Conservation (phyloP, 192 early-diverging fungal genomes). For the Thamnidium elegans region DNA sequence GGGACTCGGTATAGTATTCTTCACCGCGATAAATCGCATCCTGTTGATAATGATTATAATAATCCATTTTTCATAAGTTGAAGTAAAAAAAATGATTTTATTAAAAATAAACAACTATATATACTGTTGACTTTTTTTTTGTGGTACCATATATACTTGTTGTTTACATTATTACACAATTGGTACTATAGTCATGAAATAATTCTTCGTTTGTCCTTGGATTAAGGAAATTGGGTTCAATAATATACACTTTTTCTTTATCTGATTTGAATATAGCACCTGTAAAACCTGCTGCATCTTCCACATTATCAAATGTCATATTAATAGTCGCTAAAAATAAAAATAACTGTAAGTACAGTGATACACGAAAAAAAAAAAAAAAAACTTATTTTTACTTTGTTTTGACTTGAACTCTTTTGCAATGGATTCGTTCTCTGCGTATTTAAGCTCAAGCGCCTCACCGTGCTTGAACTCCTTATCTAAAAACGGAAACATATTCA, state of each 20-base stretch:
- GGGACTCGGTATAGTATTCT: not conserved
- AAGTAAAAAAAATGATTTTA: not conserved
- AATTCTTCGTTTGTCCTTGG: not conserved
- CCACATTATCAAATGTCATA: constrained; percentile 7
- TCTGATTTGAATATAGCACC: not conserved
- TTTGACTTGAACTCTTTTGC: not conserved
- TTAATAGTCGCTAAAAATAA: not conserved
- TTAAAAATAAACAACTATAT: not conserved
- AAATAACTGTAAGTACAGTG: not conserved
- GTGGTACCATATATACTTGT: not conserved
- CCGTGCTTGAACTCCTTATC: not conserved
- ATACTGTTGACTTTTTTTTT: not conserved
- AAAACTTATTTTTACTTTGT: not conserved
- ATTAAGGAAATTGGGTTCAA: not conserved
- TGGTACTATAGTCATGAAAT: not conserved
- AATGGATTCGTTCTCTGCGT: not conserved
- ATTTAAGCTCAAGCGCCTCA: not conserved
- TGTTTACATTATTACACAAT: constrained; percentile 1
- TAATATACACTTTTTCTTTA: not conserved
- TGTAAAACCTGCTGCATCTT: constrained; percentile 1
- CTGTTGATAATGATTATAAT: not conserved
- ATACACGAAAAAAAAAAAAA: not conserved
- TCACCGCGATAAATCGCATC: not conserved
- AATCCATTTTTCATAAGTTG: not conserved
- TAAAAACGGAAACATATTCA: not conserved